Conservation (phyloP, 2,329 filamentous ascomycete genomes). For the Botrytis pseudocinerea region DNA sequence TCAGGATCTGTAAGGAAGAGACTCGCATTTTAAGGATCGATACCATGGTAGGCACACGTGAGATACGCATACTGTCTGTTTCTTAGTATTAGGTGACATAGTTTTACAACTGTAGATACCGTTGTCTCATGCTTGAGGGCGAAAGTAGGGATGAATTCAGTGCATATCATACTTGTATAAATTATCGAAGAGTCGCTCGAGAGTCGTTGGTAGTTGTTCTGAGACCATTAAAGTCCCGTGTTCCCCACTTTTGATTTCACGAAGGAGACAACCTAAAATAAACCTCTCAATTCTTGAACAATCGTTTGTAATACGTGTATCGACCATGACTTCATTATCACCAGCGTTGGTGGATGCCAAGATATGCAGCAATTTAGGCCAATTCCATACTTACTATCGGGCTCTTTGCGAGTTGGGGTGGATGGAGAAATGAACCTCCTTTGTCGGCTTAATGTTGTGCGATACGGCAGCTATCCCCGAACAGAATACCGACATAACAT, state of each 20-base stretch:
- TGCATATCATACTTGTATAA: neutral
- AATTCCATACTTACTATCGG: neutral
- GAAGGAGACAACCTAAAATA: too few species aligned
- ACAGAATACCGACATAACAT: neutral
- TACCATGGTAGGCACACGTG: neutral
- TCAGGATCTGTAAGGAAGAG: neutral
- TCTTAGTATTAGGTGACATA: too few species aligned
- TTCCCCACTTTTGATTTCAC: neutral
- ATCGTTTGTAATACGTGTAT: neutral
- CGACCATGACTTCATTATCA: constrained; percentile 2
- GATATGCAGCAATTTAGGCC: neutral
- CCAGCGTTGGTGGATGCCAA: neutral
- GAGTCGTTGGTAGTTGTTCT: neutral
- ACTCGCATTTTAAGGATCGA: neutral
- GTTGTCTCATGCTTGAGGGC: too few species aligned
- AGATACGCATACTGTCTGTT: neutral
- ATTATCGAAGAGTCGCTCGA: neutral
- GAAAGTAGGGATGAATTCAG: neutral
- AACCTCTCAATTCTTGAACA: too few species aligned
- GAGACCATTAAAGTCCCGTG: neutral
- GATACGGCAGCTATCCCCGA: neutral
- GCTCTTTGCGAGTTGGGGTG: neutral
- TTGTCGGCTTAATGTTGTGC: constrained; percentile 3
- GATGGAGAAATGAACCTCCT: constrained; percentile 8
- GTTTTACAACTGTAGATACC: too few species aligned